phyloP scores from a whole-genome alignment of 441 rosid species.

The Euphorbia corollata region DNA sequence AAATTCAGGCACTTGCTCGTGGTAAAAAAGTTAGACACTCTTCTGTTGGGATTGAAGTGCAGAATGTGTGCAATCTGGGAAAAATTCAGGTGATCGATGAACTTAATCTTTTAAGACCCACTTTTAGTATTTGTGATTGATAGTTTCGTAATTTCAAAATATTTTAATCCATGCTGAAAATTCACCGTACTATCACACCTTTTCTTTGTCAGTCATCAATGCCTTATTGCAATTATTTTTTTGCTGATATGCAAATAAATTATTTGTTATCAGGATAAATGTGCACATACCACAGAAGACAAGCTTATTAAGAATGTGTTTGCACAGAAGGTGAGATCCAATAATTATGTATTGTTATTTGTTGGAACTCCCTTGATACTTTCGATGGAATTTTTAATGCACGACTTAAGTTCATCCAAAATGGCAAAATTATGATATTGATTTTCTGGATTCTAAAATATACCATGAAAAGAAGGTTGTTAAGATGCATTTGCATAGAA shows the following conservation, averaged over 20 bases:
- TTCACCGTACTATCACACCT: neutral
- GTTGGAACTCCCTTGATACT: neutral
- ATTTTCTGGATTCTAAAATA: constrained; percentile 27
- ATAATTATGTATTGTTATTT: neutral
- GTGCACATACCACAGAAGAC: constrained; percentile 25
- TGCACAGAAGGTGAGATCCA: constrained; percentile 48
- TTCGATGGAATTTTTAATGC: neutral
- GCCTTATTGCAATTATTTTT: neutral
- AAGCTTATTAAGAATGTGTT: constrained; percentile 42
- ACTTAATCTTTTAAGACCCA: neutral
- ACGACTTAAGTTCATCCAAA: neutral
- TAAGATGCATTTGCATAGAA: constrained; percentile 45
- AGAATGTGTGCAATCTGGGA: constrained; percentile 27
- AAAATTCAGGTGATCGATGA: constrained; percentile 29
- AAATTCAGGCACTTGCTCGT: constrained; percentile 74
- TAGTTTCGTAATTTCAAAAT: neutral
- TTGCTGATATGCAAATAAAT: constrained; percentile 9
- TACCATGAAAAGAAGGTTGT: constrained; percentile 32
- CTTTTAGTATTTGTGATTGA: neutral
- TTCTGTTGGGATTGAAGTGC: constrained; percentile 32
- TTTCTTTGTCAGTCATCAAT: neutral
- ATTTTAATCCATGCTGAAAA: neutral
- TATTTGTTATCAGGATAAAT: constrained; percentile 30
- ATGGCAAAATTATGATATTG: neutral
- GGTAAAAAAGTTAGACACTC: constrained; percentile 48